A percentile compares a stretch with the other conserved stretches of the same genome.
These are phyloP conservation scores for Acanthochlamys bracteata DNA, from an alignment of 106 monocot species.

Conservation along the genomic window DNA sequence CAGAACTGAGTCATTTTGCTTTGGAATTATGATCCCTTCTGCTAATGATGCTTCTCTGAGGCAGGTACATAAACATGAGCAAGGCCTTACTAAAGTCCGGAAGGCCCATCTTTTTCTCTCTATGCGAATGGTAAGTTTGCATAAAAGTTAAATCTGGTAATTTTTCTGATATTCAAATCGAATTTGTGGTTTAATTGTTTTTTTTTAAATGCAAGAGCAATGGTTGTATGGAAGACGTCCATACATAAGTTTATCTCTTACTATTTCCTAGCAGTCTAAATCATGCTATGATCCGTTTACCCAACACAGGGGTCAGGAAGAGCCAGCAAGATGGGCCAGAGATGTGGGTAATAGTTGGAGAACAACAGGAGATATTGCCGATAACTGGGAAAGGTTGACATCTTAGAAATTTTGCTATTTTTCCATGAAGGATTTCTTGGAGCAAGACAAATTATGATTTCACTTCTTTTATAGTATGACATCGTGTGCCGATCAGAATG, in stretches of 20 bases:
- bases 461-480: conserved; percentile 61
- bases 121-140: conserved; percentile 32
- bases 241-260: too few species aligned
- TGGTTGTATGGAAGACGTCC: too few species aligned
- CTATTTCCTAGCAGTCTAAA: too few species aligned
- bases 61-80: conserved; percentile 33
- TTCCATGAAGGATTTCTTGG: too few species aligned
- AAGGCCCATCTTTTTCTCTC: conserved; percentile 30
- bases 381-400: conserved; percentile 68
- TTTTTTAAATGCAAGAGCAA: too few species aligned
- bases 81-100: conserved; percentile 29
- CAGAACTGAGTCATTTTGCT: too few species aligned
- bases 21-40: not conserved
- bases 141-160: too few species aligned
- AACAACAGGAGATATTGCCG: conserved; percentile 78
- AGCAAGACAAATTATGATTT: too few species aligned
- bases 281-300: too few species aligned
- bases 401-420: too few species aligned
- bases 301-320: conserved; percentile 49
- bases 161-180: too few species aligned
- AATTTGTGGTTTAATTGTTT: too few species aligned
- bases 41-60: not conserved
- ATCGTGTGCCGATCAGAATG: conserved; percentile 67
- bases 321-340: conserved; percentile 80
- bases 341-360: conserved; percentile 86